Evolutionary conservation across 225 moss, liverwort and hornwort genomes (phyloP).

Genomic region (Lunularia cruciata): DNA sequence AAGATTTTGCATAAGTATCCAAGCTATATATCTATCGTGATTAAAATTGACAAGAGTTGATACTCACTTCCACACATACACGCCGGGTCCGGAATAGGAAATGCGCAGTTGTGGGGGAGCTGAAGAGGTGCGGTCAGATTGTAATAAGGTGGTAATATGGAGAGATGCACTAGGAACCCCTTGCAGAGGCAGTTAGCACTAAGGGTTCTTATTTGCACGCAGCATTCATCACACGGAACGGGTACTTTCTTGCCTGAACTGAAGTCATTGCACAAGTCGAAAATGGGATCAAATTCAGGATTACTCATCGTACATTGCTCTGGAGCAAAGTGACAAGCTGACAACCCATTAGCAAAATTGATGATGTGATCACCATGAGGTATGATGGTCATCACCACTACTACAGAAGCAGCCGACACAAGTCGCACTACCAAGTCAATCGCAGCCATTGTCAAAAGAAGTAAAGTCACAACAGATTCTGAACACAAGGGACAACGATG

Average conservation of each 20-base stretch:
- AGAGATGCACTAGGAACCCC: background rate
- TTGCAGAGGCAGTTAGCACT: background rate
- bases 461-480: too few relatives aligned
- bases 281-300: background rate
- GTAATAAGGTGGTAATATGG: background rate
- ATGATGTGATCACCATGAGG: too few relatives aligned
- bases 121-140: conserved; percentile 1
- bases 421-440: too few relatives aligned
- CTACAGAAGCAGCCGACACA: too few relatives aligned
- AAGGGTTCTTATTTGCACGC: background rate
- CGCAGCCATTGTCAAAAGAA: too few relatives aligned
- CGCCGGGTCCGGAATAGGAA: background rate
- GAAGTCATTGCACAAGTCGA: background rate
- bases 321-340: background rate
- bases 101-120: background rate
- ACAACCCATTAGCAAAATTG: too few relatives aligned
- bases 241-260: background rate
- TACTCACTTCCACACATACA: conserved; percentile 2
- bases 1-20: too few relatives aligned
- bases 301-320: background rate
- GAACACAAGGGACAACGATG: too few relatives aligned
- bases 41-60: too few relatives aligned
- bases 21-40: too few relatives aligned
- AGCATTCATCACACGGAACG: background rate
- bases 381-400: too few relatives aligned